Base-by-base conservation (phyloP, 495 filamentous ascomycete species). In the Tuber borchii region DNA sequence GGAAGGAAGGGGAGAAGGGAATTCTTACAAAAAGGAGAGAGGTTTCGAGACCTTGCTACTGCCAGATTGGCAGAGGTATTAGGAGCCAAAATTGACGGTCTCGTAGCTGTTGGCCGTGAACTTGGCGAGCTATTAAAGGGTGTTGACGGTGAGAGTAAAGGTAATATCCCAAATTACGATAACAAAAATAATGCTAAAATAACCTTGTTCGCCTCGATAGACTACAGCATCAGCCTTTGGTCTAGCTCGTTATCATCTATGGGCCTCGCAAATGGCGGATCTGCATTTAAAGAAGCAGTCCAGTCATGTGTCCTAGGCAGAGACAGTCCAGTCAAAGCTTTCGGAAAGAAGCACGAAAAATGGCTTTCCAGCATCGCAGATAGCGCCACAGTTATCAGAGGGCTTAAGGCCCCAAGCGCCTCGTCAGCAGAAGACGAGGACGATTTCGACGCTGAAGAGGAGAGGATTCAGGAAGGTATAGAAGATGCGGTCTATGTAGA, bases 381-480 rank as follows among this genome's bases (percentile, higher is more conserved):
- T 69, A 86, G 91, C 3, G 86, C 86, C 17, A 84, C 85, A 20
- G 86, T 90, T 19, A 88, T 96, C 43, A 88, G 90, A 42, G 87
- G 89, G 34, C 85, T 97, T 68, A 89, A 86, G 74, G 87, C 88
- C 17, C 87, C 88, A 44, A 88, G 88, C 73, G 97, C 93, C 91
- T 51, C 71, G 20, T 70, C 74, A 10, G 39, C 46, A 39, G 90
- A 91, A 37, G 91, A 94, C 74, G 88, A 93, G 45, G 84, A 93
- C 20, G 91, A 95, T 44, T 88, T 89, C 40, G 90, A 91, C 71
- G 87, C 90, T 22, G 91, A 92, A 51, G 93, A 94, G 61, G 90
- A 94, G 68, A 88, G 91, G 48, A 89, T 91, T 1, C 87, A 91
- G 46, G 90, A 94, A 75, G 87, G 88, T 37, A 85, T 90, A 48